Conservation (phyloP, 2,329 filamentous ascomycete genomes). For the Phialemoniopsis sp. region DNA sequence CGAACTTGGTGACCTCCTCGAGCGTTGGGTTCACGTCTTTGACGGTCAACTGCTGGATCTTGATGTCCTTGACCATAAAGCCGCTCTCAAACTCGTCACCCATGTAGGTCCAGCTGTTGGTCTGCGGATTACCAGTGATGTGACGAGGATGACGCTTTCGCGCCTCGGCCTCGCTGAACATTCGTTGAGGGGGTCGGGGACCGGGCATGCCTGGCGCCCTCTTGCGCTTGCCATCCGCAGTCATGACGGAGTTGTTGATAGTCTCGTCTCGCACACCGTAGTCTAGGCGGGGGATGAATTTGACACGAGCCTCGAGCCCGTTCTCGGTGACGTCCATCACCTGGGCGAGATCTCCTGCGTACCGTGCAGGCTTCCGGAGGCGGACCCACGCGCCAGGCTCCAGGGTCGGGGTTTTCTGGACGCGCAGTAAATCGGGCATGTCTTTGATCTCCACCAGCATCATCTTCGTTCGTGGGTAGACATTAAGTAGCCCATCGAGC, state of each 20-base stretch:
- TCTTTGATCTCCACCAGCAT: conserved; percentile 92
- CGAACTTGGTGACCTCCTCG: conserved; percentile 94
- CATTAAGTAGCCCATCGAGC: conserved; percentile 79
- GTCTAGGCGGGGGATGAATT: conserved; percentile 85
- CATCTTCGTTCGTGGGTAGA: conserved; percentile 84
- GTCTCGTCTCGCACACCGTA: conserved; percentile 83
- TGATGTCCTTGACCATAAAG: conserved; percentile 90
- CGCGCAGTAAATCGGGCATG: conserved; percentile 92
- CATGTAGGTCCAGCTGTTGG: conserved; percentile 79
- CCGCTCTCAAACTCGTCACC: conserved; percentile 89
- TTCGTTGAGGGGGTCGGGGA: conserved; percentile 75
- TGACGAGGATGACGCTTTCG: conserved; percentile 74
- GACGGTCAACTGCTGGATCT: conserved; percentile 78
- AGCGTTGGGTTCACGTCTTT: conserved; percentile 90
- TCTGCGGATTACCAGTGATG: conserved; percentile 66
- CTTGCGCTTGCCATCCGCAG: conserved; percentile 73
- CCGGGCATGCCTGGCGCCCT: conserved; percentile 54
- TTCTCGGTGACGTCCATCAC: conserved; percentile 91
- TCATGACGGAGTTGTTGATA: conserved; percentile 35
- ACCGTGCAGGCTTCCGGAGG: conserved; percentile 73
- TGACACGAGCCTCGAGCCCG: conserved; percentile 80
- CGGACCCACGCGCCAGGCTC: conserved; percentile 91
- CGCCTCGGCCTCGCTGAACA: conserved; percentile 92
- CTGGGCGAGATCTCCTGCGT: conserved; percentile 85
- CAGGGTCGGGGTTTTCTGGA: conserved; percentile 79